Conservation (phyloP, 306 rosid genomes). For the Corylus americana region DNA sequence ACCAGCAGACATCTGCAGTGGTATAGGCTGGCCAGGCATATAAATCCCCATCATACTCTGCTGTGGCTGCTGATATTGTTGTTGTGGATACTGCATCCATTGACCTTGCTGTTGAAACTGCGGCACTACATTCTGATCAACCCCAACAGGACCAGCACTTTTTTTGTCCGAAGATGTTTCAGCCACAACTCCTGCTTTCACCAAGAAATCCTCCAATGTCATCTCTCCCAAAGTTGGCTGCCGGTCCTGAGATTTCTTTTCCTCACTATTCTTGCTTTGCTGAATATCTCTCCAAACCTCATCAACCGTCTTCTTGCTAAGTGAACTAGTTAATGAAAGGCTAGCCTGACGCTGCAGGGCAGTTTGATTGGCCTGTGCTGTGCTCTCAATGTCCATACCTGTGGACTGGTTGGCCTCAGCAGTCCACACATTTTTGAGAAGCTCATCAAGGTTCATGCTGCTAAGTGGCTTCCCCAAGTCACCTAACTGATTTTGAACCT, state of each 20-base stretch:
- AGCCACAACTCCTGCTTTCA: constrained; percentile 83
- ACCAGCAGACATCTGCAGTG: constrained; percentile 60
- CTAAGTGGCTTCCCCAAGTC: constrained; percentile 88
- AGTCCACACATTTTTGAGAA: constrained; percentile 84
- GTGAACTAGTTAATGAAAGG: constrained; percentile 57
- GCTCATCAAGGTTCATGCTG: constrained; percentile 98
- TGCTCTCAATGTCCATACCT: constrained; percentile 47
- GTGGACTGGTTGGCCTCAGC: constrained; percentile 73
- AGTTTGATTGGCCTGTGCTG: constrained; percentile 48
- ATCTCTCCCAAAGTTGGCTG: constrained; percentile 89
- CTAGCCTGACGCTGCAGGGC: constrained; percentile 69
- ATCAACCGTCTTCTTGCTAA: constrained; percentile 91
- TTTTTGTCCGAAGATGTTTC: constrained; percentile 50
- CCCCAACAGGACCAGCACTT: constrained; percentile 36
- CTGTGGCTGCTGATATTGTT: constrained; percentile 72
- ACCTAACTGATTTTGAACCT: constrained; percentile 89
- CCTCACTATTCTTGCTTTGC: constrained; percentile 50
- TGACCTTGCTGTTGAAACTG: constrained; percentile 67
- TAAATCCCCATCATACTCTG: constrained; percentile 70
- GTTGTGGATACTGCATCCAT: constrained; percentile 76
- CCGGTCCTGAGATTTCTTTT: constrained; percentile 58
- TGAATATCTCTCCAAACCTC: constrained; percentile 98
- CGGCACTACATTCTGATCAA: constrained; percentile 45
- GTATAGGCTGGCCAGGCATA: constrained; percentile 57
- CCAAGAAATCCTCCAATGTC: constrained; percentile 96